These are phyloP conservation scores for Jaminaea rosea DNA, from an alignment of 1,284 basidiomycete genomes.

Conservation along the genomic window DNA sequence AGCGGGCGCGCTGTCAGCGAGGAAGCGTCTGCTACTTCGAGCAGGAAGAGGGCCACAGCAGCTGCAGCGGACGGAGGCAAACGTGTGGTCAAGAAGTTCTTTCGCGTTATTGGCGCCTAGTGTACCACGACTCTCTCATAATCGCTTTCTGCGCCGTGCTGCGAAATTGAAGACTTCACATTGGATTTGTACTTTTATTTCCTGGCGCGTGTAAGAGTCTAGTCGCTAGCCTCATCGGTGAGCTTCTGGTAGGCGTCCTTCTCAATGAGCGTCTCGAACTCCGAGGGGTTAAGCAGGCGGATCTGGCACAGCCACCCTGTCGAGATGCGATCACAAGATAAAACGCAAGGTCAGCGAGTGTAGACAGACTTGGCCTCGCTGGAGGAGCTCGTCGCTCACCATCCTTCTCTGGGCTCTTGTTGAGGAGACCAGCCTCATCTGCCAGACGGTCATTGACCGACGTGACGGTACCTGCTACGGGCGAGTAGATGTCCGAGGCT, in stretches of 20 bases:
- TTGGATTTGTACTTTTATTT: too few relatives aligned
- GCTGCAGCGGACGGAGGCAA: too few relatives aligned
- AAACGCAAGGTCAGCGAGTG: constrained; percentile 3
- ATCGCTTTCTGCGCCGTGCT: too few relatives aligned
- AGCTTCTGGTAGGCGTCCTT: constrained; percentile 69
- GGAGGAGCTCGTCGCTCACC: constrained; percentile 56
- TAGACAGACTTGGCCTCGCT: background rate
- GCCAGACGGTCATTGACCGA: constrained; percentile 69
- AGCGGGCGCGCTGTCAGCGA: too few relatives aligned
- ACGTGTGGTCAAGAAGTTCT: too few relatives aligned
- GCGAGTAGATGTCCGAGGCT: constrained; percentile 92
- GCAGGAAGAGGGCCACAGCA: too few relatives aligned
- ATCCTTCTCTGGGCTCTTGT: constrained; percentile 76
- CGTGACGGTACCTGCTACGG: constrained; percentile 72
- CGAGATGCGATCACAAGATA: background rate
- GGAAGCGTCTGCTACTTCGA: too few relatives aligned
- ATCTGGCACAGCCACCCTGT: constrained; percentile 94
- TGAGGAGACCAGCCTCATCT: constrained; percentile 68
- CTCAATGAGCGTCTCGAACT: constrained; percentile 66
- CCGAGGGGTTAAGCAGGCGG: constrained; percentile 65
- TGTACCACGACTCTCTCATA: too few relatives aligned
- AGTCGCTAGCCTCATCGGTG: too few relatives aligned
- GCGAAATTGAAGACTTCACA: too few relatives aligned
- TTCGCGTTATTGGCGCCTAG: too few relatives aligned
- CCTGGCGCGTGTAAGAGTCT: too few relatives aligned